Base-by-base conservation (phyloP, 108 stramenopile species). In the Cylindrotheca closterium region DNA sequence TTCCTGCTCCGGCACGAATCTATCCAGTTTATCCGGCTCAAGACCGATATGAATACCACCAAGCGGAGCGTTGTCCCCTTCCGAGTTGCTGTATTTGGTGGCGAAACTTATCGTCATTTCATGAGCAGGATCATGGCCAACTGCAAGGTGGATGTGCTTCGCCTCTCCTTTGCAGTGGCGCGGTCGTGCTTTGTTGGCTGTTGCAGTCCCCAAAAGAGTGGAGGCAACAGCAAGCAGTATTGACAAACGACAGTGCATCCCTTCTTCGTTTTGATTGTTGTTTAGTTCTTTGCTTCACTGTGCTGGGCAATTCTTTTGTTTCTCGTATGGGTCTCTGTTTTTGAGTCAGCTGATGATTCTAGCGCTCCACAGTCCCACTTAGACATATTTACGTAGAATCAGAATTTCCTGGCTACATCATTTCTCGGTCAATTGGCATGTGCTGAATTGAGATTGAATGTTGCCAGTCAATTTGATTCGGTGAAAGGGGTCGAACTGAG, bases 21-120 rank as follows among this genome's bases (percentile, higher is more conserved):
- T 54, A 25, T 74, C 64, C 57, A 84, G 30, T 23, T 63, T 4
- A 15, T 71, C 28, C 18, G 83, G 76, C 3, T 60, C 25, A 1
- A 53, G 73, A 26, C 84, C 84, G 52, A 76, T 60, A 22, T 71
- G 65, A 28, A 85, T 78, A 15, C 74, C 84, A 18, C 65, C 84
- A 8, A 70, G 54, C 34, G 79, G 78, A 28, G 76, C 68, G 1
- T 50, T 29, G 17, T 63, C 61, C 28, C 57, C 73, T 23, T 51
- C 26, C 23, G 51, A 60, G 49, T 33, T 28, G 30, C 58, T 50
- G 51, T 58, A 62, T 58, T 53, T 52, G 31, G 71, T 67, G 30
- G 83, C 63, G 51, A 80, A 84, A 37, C 71, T 68, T 4, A 84
- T 74, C 3, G 77, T 84, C 79, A 80, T 80, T 33, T 59, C 47